Percentiles rank a stretch among this genome's conserved stretches.
These are phyloP conservation scores for Acacia acuminata DNA, from an alignment of 306 rosid species.

Conservation along the genomic window DNA sequence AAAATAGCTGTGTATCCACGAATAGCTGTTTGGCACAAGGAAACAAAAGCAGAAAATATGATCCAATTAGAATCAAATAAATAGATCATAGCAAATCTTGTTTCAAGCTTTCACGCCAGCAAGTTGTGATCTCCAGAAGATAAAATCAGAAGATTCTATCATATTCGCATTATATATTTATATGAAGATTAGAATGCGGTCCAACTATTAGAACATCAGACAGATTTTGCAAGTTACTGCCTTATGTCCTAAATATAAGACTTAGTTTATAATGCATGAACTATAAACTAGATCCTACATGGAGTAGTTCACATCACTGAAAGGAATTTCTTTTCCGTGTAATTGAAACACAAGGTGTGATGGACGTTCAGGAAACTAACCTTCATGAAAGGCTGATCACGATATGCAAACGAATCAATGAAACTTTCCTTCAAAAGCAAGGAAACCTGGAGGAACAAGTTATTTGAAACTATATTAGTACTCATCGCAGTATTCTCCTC, in stretches of 20 bases:
- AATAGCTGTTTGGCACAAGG: conserved; percentile 61
- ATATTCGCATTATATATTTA: neutral
- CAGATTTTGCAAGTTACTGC: neutral
- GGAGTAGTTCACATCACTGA: neutral
- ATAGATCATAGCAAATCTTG: conserved; percentile 8
- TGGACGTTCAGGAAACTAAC: conserved; percentile 45
- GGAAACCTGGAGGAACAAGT: conserved; percentile 66
- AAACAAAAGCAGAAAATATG: conserved; percentile 22
- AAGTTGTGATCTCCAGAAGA: neutral
- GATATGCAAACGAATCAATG: conserved; percentile 84
- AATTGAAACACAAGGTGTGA: conserved; percentile 12
- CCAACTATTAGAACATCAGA: neutral
- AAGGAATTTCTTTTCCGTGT: neutral
- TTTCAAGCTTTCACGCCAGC: neutral
- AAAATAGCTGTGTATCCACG: conserved; percentile 90
- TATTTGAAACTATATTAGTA: conserved; percentile 22
- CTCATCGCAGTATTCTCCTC: conserved; percentile 4
- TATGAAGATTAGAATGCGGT: neutral
- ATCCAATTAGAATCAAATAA: conserved; percentile 25
- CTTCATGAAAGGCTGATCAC: conserved; percentile 97
- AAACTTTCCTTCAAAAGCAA: conserved; percentile 98
- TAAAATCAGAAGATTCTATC: neutral
- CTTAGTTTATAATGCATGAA: no score
- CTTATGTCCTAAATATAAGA: no score
- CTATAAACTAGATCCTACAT: no score